A percentile compares a stretch with the other conserved stretches of the same genome.
These are phyloP conservation scores for Limtongia smithiae DNA, from an alignment of 805 yeast genomes.

Conservation along the genomic window DNA sequence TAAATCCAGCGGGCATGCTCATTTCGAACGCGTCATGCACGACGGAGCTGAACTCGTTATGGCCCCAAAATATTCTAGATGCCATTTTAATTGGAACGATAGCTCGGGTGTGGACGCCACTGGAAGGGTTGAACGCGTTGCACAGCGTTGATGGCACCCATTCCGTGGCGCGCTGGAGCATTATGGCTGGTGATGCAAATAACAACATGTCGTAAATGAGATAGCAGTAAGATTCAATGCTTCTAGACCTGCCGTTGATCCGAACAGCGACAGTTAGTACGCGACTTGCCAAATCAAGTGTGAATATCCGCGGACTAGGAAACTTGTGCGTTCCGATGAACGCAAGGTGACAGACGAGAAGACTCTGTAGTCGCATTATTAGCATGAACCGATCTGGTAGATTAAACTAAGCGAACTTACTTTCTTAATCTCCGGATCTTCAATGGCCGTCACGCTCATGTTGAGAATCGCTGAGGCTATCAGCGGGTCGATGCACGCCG, in stretches of 20 bases:
- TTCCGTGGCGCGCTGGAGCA: constrained; percentile 15
- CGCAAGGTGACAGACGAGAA: constrained; percentile 10
- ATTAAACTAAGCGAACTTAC: constrained; percentile 1
- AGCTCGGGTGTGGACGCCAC: constrained; percentile 16
- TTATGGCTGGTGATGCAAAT: neutral
- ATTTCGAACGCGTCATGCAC: constrained; percentile 11
- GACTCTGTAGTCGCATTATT: constrained; percentile 8
- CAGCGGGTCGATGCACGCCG: constrained; percentile 10
- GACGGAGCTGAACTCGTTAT: constrained; percentile 1
- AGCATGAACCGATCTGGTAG: neutral
- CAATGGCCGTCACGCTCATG: constrained; percentile 6
- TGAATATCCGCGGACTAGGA: constrained; percentile 7
- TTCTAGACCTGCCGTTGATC: constrained; percentile 3
- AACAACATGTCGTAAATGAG: constrained; percentile 12
- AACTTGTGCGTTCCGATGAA: constrained; percentile 13
- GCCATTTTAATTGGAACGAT: constrained; percentile 6
- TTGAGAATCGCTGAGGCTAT: constrained; percentile 12
- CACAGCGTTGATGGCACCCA: constrained; percentile 21
- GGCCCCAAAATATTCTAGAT: constrained; percentile 6
- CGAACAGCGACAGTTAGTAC: constrained; percentile 5
- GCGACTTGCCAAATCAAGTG: constrained; percentile 6
- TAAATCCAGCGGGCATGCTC: neutral
- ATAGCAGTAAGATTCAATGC: constrained; percentile 16
- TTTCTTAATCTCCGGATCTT: constrained; percentile 10
- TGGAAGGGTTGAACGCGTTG: constrained; percentile 8